phyloP scores from a whole-genome alignment of 495 filamentous ascomycete species.

The Aspergillus indologenus region DNA sequence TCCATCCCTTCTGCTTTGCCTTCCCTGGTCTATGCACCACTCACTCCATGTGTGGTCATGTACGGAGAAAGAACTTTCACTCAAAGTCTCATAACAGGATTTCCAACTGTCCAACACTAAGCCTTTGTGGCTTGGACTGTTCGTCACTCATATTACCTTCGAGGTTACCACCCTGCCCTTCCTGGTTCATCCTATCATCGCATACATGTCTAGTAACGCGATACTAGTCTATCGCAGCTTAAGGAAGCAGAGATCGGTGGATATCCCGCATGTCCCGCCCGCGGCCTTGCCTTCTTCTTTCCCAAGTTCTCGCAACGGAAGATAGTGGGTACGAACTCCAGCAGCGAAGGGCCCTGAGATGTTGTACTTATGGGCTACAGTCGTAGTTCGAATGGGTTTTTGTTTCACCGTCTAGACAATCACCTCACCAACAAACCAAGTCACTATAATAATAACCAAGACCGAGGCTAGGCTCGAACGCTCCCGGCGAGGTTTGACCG shows the following conservation, averaged over 20 bases:
- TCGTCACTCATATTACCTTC: slow-evolving; percentile 4
- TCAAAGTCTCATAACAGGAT: slow-evolving; percentile 15
- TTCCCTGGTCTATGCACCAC: not conserved
- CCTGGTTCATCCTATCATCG: not conserved
- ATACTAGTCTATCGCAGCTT: not conserved
- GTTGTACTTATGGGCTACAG: slow-evolving; percentile 5
- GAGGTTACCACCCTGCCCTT: not conserved
- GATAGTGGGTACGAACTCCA: not conserved
- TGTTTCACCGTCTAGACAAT: slow-evolving; percentile 9
- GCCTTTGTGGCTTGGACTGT: slow-evolving; percentile 10
- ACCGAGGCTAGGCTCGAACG: slow-evolving; percentile 22
- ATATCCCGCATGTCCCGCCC: not conserved
- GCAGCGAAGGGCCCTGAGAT: not conserved
- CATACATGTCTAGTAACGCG: not conserved
- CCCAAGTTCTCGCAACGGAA: not conserved
- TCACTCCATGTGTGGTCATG: not conserved
- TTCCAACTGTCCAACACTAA: slow-evolving; percentile 12
- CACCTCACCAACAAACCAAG: slow-evolving; percentile 11
- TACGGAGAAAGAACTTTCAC: slow-evolving; percentile 9
- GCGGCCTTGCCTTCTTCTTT: not conserved
- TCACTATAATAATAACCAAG: slow-evolving; percentile 6
- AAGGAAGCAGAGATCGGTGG: not conserved
- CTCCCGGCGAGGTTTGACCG: slow-evolving; percentile 21
- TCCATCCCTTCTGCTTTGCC: not conserved
- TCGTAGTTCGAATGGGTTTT: not conserved